Evolutionary conservation across 192 early-diverging fungal genomes (phyloP).

Genomic region (Rhizophagus clarus): DNA sequence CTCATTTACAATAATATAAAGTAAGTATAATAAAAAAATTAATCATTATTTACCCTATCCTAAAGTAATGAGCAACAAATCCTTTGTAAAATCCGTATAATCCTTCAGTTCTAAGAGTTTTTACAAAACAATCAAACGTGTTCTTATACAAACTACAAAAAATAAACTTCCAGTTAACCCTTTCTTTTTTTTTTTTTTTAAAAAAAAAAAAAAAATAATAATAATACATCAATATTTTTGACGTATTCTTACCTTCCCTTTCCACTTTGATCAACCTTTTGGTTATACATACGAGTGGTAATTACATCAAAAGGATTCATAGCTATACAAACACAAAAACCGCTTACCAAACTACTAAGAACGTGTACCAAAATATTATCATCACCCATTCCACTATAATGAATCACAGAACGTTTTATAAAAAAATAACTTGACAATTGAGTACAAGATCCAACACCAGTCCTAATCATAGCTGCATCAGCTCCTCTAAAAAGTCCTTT

Average conservation of each 20-base stretch:
- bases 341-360: conserved; percentile 74
- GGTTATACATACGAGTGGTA: conserved; percentile 94
- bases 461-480: conserved; percentile 87
- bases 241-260: conserved; percentile 21
- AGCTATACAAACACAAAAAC: conserved; percentile 81
- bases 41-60: conserved; percentile 71
- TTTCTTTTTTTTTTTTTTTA: background rate
- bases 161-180: background rate
- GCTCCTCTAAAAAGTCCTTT: conserved; percentile 85
- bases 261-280: conserved; percentile 39
- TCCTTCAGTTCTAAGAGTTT: conserved; percentile 84
- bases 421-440: conserved; percentile 91
- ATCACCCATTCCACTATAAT: conserved; percentile 54
- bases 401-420: conserved; percentile 66
- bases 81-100: conserved; percentile 88
- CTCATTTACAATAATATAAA: conserved; percentile 5
- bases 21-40: background rate
- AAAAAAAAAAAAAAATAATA: conserved; percentile 12
- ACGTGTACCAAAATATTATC: conserved; percentile 72
- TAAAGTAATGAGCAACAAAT: conserved; percentile 85
- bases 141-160: conserved; percentile 68
- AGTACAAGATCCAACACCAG: conserved; percentile 84
- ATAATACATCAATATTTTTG: background rate
- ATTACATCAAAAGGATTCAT: conserved; percentile 99
- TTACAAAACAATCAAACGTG: conserved; percentile 83